These are phyloP conservation scores for Dipteronia sinensis DNA, from an alignment of 345 rosid genomes.

Conservation along the genomic window DNA sequence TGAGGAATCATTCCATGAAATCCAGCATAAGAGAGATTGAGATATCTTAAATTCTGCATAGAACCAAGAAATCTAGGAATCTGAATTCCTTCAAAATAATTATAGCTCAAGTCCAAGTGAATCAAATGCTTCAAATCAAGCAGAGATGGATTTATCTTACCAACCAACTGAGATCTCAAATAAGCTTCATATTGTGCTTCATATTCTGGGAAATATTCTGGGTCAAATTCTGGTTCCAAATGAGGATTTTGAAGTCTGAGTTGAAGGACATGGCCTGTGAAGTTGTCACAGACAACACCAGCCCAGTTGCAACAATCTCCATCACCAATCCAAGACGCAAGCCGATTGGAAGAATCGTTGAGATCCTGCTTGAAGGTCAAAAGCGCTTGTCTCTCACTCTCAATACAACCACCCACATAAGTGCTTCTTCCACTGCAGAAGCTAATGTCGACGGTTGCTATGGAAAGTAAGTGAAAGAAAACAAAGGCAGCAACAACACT, in stretches of 20 bases:
- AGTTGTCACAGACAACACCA: neutral
- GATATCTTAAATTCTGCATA: neutral
- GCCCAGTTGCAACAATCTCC: neutral
- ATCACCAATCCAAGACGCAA: neutral
- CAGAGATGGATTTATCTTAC: constrained; percentile 7
- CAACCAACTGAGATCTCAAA: neutral
- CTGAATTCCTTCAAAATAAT: neutral
- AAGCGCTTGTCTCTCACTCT: neutral
- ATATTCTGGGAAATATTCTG: too few species aligned
- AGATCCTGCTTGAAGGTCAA: neutral
- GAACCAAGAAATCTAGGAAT: neutral
- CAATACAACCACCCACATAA: neutral
- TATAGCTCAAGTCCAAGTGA: too few species aligned
- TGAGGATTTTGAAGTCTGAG: neutral
- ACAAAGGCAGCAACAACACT: neutral
- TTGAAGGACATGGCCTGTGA: neutral
- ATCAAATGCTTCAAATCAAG: too few species aligned
- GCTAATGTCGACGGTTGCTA: neutral
- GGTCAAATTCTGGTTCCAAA: too few species aligned
- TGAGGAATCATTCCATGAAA: neutral
- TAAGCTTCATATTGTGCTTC: too few species aligned
- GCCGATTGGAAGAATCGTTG: neutral
- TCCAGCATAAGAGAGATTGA: neutral
- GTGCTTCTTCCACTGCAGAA: neutral
- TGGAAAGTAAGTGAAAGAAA: neutral